Evolutionary conservation across 1,139 yeast species (phyloP), one percentile per base, ranked within the genome.

Genomic region (Meyerozyma guilliermondii): DNA sequence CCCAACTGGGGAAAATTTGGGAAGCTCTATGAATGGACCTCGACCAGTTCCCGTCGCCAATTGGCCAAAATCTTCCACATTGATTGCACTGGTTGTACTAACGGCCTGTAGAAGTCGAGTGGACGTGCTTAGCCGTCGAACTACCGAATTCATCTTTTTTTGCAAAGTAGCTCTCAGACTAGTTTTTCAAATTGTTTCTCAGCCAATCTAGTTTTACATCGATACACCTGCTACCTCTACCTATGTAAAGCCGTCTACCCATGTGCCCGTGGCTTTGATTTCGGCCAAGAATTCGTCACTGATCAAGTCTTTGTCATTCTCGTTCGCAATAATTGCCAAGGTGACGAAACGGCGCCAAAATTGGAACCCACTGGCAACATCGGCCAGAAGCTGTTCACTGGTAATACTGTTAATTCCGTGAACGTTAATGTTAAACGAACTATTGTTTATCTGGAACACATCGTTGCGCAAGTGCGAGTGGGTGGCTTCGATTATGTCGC

Each of bases 331-430:
- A 39, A 56, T 55, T 13, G 71, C 64, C 43, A 81, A 61, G 27
- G 59, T 53, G 40, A 72, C 66, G 42, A 78, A 78, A 38, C 63
- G 53, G 14, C 48, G 47, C 70, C 79, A 68, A 47, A 75, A 73
- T 35, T 53, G 47, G 10, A 71, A 59, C 5, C 73, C 78, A 16
- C 49, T 49, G 5, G 59, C 54, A 41, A 80, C 63, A 51, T 78
- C 83, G 2, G 50, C 51, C 27, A 63, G 55, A 14, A 77, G 58
- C 48, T 67, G 74, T 1, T 54, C 59, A 1, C 62, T 49, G 1
- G 68, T 65, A 20, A 70, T 60, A 40, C 75, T 63, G 47, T 71
- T 71, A 34, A 65, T 61, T 2, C 77, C 76, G 49, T 67, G 60
- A 28, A 70, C 74, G 50, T 71, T 71, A 43, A 68, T 68, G 50